Evolutionary conservation across 139 green algal genomes (phyloP).

Genomic region (Chlamydomonas asymmetrica): DNA sequence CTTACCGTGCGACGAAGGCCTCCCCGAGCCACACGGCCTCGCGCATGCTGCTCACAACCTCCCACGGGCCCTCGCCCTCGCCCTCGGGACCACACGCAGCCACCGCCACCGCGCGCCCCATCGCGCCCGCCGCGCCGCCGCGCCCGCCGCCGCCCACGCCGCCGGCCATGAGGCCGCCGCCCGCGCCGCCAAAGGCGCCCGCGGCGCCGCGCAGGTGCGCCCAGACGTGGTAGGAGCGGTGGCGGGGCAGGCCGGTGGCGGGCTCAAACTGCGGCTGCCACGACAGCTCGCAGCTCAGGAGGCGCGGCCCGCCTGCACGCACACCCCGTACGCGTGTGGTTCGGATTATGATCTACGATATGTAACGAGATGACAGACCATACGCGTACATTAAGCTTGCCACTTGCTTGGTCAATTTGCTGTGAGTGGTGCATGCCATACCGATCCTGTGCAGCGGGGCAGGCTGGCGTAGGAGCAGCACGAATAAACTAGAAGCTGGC

Average conservation of each 20-base stretch:
- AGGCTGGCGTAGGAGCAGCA: too few relatives aligned
- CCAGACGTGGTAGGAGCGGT: constrained; percentile 25
- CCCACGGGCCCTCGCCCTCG: constrained; percentile 1
- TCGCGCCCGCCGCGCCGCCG: neutral
- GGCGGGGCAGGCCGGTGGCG: neutral
- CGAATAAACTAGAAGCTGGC: too few relatives aligned
- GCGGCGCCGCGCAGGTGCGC: constrained; percentile 2
- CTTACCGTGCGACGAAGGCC: constrained; percentile 7
- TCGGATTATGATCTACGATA: too few relatives aligned
- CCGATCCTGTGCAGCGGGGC: too few relatives aligned
- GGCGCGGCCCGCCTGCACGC: neutral
- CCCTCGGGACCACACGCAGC: neutral
- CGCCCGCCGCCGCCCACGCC: neutral
- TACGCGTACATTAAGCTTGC: too few relatives aligned
- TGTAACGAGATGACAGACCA: too few relatives aligned
- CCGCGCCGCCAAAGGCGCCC: neutral
- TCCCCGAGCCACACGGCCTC: constrained; percentile 25
- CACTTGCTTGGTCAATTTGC: too few relatives aligned
- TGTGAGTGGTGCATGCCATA: too few relatives aligned
- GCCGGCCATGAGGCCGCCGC: neutral
- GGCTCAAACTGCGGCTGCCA: constrained; percentile 26
- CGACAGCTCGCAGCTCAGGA: constrained; percentile 25
- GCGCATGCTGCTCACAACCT: constrained; percentile 23
- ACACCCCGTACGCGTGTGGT: too few relatives aligned
- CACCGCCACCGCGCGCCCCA: neutral